A percentile compares a stretch with the other conserved stretches of the same genome.
Conservation (phyloP, 2,329 filamentous ascomycete species). For the Fusarium sarcochroum region DNA sequence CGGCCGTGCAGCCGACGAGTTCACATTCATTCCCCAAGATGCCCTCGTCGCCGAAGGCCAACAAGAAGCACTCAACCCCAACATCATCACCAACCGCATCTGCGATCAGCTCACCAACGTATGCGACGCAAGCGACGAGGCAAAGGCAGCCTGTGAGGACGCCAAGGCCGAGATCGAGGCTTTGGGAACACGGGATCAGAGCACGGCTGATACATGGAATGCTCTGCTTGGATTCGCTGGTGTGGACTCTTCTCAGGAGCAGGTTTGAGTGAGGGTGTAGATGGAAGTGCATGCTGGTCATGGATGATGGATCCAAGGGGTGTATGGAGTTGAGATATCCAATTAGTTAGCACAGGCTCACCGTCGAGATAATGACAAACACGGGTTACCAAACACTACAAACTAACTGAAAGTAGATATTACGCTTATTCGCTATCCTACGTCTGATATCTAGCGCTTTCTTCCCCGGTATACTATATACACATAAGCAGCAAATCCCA, state of each 20-base stretch:
- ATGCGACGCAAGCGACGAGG: constrained; percentile 73
- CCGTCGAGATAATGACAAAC: constrained; percentile 19
- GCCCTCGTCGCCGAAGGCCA: constrained; percentile 70
- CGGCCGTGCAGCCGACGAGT: constrained; percentile 70
- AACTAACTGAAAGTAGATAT: constrained; percentile 7
- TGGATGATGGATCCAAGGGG: constrained; percentile 8
- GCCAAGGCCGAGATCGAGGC: constrained; percentile 68
- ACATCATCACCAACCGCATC: constrained; percentile 81
- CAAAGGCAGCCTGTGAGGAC: constrained; percentile 65
- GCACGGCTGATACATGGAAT: constrained; percentile 65
- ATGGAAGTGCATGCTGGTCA: constrained; percentile 36
- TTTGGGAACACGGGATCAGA: constrained; percentile 62
- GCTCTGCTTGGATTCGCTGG: constrained; percentile 54
- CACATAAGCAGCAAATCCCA: background rate
- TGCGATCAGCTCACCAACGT: constrained; percentile 78
- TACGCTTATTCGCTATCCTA: constrained; percentile 14
- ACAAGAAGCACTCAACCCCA: constrained; percentile 77
- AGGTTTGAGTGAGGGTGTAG: constrained; percentile 31
- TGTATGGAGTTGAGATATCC: constrained; percentile 23
- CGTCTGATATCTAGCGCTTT: background rate
- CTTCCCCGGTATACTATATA: background rate
- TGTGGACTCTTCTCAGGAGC: constrained; percentile 42
- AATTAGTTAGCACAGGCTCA: constrained; percentile 10
- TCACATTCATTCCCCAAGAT: constrained; percentile 78
- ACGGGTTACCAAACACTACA: background rate